Percentiles rank a stretch among this genome's conserved stretches.
These are phyloP conservation scores for Nicotiana noctiflora DNA, from an alignment of 257 asterid species.

Conservation along the genomic window DNA sequence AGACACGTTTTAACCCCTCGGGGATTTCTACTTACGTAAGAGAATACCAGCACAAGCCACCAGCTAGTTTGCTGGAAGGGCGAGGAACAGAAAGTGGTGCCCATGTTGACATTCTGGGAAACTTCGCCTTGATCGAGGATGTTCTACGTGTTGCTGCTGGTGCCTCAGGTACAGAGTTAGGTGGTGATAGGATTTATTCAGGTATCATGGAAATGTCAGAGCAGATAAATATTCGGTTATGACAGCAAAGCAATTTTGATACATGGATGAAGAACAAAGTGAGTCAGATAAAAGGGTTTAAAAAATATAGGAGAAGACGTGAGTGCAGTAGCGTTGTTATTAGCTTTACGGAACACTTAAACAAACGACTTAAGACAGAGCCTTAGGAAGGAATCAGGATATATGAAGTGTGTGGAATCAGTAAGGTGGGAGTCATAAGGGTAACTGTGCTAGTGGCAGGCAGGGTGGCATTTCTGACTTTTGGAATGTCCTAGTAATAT, in stretches of 20 bases:
- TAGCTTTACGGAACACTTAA: background rate
- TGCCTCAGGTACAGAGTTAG: constrained; percentile 50
- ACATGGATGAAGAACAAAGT: background rate
- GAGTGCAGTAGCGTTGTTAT: background rate
- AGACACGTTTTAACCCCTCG: constrained; percentile 76
- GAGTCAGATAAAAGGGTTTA: background rate
- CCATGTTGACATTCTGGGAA: constrained; percentile 90
- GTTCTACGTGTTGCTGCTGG: constrained; percentile 71
- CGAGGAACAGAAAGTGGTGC: constrained; percentile 75
- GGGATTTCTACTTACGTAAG: constrained; percentile 48
- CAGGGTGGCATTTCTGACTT: background rate
- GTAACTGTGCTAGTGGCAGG: too few species aligned
- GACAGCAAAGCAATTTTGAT: background rate
- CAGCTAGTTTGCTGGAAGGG: constrained; percentile 66
- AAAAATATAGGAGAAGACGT: background rate
- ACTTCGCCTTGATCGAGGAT: constrained; percentile 71
- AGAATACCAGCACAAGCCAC: constrained; percentile 77
- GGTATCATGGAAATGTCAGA: constrained; percentile 63
- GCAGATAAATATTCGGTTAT: constrained; percentile 42
- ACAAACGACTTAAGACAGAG: background rate
- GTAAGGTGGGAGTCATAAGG: too few species aligned
- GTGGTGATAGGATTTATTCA: constrained; percentile 57
- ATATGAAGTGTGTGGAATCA: background rate
- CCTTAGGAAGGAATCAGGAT: background rate
- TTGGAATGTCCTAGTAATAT: background rate